These are phyloP conservation scores for Nicotiana tomentosiformis DNA, from an alignment of 257 asterid genomes.

Conservation along the genomic window DNA sequence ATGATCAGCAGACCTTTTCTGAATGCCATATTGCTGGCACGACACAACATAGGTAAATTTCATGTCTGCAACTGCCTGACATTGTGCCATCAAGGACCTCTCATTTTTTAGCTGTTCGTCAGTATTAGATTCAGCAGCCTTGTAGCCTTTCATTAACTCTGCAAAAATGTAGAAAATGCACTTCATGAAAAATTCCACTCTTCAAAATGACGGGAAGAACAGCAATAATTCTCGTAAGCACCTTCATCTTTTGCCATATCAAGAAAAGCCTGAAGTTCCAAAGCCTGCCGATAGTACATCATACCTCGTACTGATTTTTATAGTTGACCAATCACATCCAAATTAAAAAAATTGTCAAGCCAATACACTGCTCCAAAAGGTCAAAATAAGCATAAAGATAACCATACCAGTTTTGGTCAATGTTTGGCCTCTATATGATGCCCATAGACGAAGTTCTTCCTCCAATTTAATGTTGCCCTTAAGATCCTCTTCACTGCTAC, in stretches of 20 bases:
- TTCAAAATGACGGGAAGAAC: slow-evolving; percentile 4
- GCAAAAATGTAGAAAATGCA: slow-evolving; percentile 20
- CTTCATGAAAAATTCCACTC: slow-evolving; percentile 9
- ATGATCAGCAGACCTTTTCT: slow-evolving; percentile 77
- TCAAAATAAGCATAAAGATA: background rate
- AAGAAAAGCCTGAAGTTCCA: slow-evolving; percentile 96
- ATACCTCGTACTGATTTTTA: slow-evolving; percentile 74
- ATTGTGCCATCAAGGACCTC: slow-evolving; percentile 68
- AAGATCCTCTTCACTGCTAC: slow-evolving; percentile 69
- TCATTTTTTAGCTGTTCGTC: slow-evolving; percentile 63
- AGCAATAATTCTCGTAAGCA: slow-evolving; percentile 19
- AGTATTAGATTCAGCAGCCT: slow-evolving; percentile 62
- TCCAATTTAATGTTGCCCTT: slow-evolving; percentile 49
- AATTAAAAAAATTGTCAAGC: slow-evolving; percentile 10
- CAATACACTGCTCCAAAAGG: slow-evolving; percentile 5
- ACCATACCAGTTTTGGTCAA: slow-evolving; percentile 79
- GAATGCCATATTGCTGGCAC: slow-evolving; percentile 86
- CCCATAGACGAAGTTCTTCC: slow-evolving; percentile 94
- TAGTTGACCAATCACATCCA: background rate
- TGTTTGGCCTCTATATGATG: slow-evolving; percentile 97
- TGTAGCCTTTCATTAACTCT: slow-evolving; percentile 93
- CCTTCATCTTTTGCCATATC: slow-evolving; percentile 99
- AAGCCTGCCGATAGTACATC: slow-evolving; percentile 98
- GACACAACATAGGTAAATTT: slow-evolving; percentile 92
- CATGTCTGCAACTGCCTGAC: slow-evolving; percentile 95